phyloP scores from a whole-genome alignment of 176 grass and related monocot species.

The Otatea glauca region DNA sequence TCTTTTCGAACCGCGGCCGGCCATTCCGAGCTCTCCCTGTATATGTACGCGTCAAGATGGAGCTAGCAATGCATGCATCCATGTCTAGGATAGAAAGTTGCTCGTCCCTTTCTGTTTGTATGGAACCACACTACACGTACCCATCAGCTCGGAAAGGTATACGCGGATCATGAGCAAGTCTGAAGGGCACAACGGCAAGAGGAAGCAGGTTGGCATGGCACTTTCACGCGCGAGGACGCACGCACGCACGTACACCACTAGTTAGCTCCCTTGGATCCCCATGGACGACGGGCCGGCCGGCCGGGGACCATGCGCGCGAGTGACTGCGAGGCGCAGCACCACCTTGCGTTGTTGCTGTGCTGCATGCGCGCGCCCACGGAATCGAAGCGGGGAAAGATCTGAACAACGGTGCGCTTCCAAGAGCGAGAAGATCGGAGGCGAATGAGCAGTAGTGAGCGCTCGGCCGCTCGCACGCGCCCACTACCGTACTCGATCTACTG shows the following conservation, averaged over 20 bases:
- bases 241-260: neutral
- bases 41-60: neutral
- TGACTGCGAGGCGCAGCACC: neutral
- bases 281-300: neutral
- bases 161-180: neutral
- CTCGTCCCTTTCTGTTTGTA: neutral
- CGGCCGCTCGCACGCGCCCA: no score
- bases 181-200: neutral
- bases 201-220: neutral
- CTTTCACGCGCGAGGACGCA: conserved; percentile 11
- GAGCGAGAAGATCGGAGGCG: neutral
- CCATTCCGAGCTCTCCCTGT: neutral
- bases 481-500: neutral
- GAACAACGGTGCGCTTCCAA: neutral
- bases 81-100: neutral
- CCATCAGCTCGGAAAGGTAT: neutral
- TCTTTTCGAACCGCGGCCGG: neutral
- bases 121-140: neutral
- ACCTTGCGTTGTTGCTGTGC: neutral
- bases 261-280: neutral
- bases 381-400: neutral
- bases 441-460: neutral
- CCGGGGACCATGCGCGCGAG: neutral
- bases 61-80: neutral
- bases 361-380: neutral